These are phyloP conservation scores for Castanospermum australe DNA, from an alignment of 306 rosid species.

Conservation along the genomic window DNA sequence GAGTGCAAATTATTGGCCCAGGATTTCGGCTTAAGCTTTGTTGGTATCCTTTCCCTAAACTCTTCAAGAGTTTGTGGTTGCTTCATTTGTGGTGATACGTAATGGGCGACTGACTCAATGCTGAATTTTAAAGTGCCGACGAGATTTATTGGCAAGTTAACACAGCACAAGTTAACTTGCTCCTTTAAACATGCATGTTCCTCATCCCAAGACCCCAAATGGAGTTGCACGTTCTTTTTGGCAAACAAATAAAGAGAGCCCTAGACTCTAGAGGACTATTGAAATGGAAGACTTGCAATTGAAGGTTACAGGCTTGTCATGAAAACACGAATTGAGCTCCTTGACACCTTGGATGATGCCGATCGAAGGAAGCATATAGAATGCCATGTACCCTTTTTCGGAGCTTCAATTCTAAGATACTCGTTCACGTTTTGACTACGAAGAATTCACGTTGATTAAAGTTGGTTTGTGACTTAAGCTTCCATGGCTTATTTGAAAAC, in stretches of 20 bases:
- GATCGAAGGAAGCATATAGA: neutral
- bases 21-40: slow-evolving; percentile 46
- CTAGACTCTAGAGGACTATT: neutral
- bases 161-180: neutral
- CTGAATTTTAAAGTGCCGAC: neutral
- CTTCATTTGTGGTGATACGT: slow-evolving; percentile 3
- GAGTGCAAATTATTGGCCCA: slow-evolving; percentile 6
- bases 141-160: slow-evolving; percentile 15
- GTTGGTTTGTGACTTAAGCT: slow-evolving; percentile 17
- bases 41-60: neutral
- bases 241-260: neutral
- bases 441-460: neutral
- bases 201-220: neutral
- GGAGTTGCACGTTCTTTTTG: neutral
- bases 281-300: neutral
- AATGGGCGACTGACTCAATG: slow-evolving; percentile 8
- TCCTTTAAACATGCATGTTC: neutral
- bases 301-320: neutral
- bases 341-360: neutral
- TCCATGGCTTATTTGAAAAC: neutral
- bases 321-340: neutral
- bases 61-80: slow-evolving; percentile 10
- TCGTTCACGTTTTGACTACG: slow-evolving; percentile 25
- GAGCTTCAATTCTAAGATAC: slow-evolving; percentile 10
- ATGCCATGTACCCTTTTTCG: neutral